Evolutionary conservation across 106 monocot species (phyloP), one percentile per base, ranked within the genome.

Genomic region (Posidonia australis): DNA sequence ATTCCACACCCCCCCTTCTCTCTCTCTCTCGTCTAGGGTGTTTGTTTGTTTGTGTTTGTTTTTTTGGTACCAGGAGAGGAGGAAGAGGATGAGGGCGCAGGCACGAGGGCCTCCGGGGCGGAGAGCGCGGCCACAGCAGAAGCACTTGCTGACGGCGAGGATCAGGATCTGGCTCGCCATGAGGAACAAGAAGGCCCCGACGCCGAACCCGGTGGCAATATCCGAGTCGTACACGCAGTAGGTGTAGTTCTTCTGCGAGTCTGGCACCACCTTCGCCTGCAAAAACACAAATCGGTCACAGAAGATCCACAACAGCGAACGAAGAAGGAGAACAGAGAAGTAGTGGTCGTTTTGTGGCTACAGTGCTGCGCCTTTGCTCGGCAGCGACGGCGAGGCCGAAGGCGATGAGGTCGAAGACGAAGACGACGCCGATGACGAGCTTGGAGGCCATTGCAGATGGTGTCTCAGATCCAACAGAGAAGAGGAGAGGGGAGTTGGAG

Each of bases 151-250:
- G 36, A 32, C 74, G n/a, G 43, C 65, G 58, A 67, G 22, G 47
- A 74, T 20, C 19, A 67, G 9, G 31, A 74, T 5, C 66, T 74
- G 74, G 58, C 74, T 74, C 24, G 64, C 36, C 13, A 74, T 11
- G 3, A 74, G 66, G 60, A 67, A 67, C 17, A 74, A 49, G 27
- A 28, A 47, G 1, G 74, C 74, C 20, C 74, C 74, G 60, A 74
- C 66, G 1, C 74, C 74, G 32, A 60, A 49, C 31, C 74, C 74
- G 26, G 74, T 66, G 26, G 74, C 24, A 20, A 74, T 74, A 17
- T 74, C 74, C 17, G 74, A 74, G 49, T 74, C 66, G 49, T 74
- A 74, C 11, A 60, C 58, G 67, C 74, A 74, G 74, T 67, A 74
- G 49, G 18, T 32, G 67, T 74, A 74, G 23, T 67, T 60, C 59